These are phyloP conservation scores for Didymella exigua DNA, from an alignment of 2,329 filamentous ascomycete species.

Conservation along the genomic window DNA sequence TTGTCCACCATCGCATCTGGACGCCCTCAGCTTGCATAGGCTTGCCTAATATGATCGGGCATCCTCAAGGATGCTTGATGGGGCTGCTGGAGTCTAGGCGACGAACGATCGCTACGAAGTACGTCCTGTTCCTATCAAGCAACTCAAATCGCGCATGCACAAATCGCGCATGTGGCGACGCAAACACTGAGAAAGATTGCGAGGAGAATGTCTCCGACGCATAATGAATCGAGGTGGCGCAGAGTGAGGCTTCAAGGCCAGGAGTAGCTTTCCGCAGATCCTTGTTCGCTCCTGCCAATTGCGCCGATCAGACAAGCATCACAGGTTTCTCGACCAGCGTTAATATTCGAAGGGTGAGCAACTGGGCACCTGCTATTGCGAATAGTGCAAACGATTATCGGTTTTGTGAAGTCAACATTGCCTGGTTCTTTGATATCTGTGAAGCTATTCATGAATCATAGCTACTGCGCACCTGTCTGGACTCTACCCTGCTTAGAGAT, in stretches of 20 bases:
- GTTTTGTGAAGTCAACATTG: neutral
- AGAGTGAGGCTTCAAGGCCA: slow-evolving; percentile 9
- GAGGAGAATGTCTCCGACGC: slow-evolving; percentile 11
- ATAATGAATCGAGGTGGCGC: neutral
- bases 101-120: neutral
- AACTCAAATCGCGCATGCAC: slow-evolving; percentile 5
- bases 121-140: slow-evolving; percentile 7
- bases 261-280: neutral
- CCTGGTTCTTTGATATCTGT: neutral
- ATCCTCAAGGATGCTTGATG: slow-evolving; percentile 1
- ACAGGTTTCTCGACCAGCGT: neutral
- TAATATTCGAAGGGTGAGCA: neutral
- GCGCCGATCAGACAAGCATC: slow-evolving; percentile 1
- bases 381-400: neutral
- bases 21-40: neutral
- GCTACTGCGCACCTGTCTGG: neutral
- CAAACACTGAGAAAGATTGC: neutral
- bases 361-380: neutral
- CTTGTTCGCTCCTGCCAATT: slow-evolving; percentile 3
- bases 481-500: neutral
- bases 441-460: neutral
- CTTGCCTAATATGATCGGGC: slow-evolving; percentile 5
- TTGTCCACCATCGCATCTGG: slow-evolving; percentile 6
- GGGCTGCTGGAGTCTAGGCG: slow-evolving; percentile 7
- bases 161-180: slow-evolving; percentile 12